phyloP scores from a whole-genome alignment of 1,284 basidiomycete genomes.

The Schizophyllum amplum region DNA sequence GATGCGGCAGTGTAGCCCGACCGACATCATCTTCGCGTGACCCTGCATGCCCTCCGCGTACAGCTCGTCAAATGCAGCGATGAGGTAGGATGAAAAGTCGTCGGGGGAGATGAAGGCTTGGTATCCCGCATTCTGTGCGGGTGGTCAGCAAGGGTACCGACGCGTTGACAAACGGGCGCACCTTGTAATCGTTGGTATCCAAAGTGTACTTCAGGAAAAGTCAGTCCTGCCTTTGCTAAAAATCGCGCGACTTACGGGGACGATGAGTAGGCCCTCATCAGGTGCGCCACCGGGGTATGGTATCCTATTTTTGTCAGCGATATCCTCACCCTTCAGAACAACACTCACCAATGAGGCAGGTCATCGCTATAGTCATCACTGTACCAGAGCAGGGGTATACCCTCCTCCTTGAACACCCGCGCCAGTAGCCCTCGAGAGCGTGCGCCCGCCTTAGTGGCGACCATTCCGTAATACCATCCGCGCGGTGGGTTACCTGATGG shows the following conservation, averaged over 20 bases:
- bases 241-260: conserved; percentile 1
- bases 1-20: conserved; percentile 9
- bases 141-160: neutral
- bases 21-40: conserved; percentile 10
- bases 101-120: conserved; percentile 8
- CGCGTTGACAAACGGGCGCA: neutral
- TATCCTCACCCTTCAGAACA: neutral
- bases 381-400: conserved; percentile 6
- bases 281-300: conserved; percentile 8
- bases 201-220: neutral
- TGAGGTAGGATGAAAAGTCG: conserved; percentile 8
- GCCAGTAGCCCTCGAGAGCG: conserved; percentile 6
- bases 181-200: neutral
- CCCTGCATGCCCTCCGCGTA: conserved; percentile 8
- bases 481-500: conserved; percentile 7
- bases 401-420: conserved; percentile 6
- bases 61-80: conserved; percentile 9
- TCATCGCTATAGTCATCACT: conserved; percentile 8
- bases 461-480: conserved; percentile 10
- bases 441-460: conserved; percentile 1
- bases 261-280: conserved; percentile 8
- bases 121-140: conserved; percentile 5
- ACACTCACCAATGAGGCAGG: conserved; percentile 5
- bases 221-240: neutral
- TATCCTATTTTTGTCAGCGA: conserved; percentile 3